Base-by-base conservation (phyloP, 805 yeast genomes). In the Hanseniaspora pseudoguilliermondii region DNA sequence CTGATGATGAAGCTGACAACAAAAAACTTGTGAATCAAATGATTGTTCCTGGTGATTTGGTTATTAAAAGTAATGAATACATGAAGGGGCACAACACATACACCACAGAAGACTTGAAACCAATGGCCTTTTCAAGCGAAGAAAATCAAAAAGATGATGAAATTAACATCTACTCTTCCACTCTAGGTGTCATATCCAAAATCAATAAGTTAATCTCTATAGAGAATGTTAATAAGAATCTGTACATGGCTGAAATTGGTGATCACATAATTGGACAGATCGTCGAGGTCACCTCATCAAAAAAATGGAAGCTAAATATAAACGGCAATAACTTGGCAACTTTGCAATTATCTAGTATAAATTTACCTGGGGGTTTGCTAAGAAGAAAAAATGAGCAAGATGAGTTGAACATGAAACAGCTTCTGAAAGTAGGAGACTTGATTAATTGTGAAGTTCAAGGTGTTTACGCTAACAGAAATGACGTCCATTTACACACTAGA, bases 11-110 rank as follows among this genome's bases (percentile, higher is more conserved):
- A 1, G 66, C 63, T 38, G 60, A 55, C 20, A 62, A 64, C 4
- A 65, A 62, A 9, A 50, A 43, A 23, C 42, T 50, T 11, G 27
- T 42, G 16, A 43, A 50, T 34, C 73, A 65, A 47, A 69, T 93
- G 10, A 95, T 91, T 20, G 88, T 97, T 1, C 98, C 98, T 0
- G 98, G 98, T 10, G 97, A 93, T 66, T 71, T 90, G 51, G 86
- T 93, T n/a, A 93, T 97, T 0, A 93, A 86, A 62, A 97, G 93
- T 64, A 86, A 96, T 7, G 77, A 83, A 2, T 93, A 97, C 97
- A 93, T 93, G 98, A 80, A 95, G 65, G 98, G 98, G 34, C 98
- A 91, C 65, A 98, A 98, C 6, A 93, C 97, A 0, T 93, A 88
- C 67, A 80, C 83, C 61, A 71, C 84, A 41, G 81, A 80, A 36